Base-by-base conservation (phyloP, 2,329 filamentous ascomycete genomes). In the Mycocentrospora acerina region DNA sequence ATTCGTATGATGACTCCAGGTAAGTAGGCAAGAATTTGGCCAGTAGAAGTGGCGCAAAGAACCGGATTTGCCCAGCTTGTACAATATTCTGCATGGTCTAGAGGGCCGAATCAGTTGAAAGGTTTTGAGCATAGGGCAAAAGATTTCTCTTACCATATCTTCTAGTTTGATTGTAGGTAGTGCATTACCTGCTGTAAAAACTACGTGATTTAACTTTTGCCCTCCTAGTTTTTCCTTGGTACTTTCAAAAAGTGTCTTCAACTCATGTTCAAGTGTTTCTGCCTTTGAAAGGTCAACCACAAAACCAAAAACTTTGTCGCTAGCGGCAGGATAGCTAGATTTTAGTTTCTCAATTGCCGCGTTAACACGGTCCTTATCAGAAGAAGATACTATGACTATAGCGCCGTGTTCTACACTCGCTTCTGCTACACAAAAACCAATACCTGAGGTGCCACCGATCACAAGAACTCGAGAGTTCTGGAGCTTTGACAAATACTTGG, bases 361-460 rank as follows among this genome's bases (percentile, higher is more conserved):
- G 22, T 73, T 54, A 25, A 86, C 61, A 31, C 75, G 76, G 19
- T 62, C 36, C 8, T 70, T 60, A 36, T 73, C 78, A 3, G 81
- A 84, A 3, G 78, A 81, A n/a, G 78, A 76, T 53, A 86, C 74
- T 29, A 71, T 75, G 11, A 86, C 76, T n/a, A 59, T 60, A 26
- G 76, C 77, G 24, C 79, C 79, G 40, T 75, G 67, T 35, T 78
- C 76, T 27, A 84, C 57, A 11, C 72, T 67, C 2, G 74, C 77
- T 68, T 83, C 76, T 35, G 82, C 81, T 8, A 82, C 78, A 37
- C 68, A 73, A 47, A 74, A 80, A 22, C 82, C 83, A 27, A 86
- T 81, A 35, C 83, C 83, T 12, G 76, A 74, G 2, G 79, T 78
- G 27, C 81, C 83, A 29, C 83, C 83, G 32, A 86, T 72, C 54